Percentiles rank a stretch among this genome's conserved stretches.
These are phyloP conservation scores for Rosa lucieae DNA, from an alignment of 306 rosid species.

Conservation along the genomic window DNA sequence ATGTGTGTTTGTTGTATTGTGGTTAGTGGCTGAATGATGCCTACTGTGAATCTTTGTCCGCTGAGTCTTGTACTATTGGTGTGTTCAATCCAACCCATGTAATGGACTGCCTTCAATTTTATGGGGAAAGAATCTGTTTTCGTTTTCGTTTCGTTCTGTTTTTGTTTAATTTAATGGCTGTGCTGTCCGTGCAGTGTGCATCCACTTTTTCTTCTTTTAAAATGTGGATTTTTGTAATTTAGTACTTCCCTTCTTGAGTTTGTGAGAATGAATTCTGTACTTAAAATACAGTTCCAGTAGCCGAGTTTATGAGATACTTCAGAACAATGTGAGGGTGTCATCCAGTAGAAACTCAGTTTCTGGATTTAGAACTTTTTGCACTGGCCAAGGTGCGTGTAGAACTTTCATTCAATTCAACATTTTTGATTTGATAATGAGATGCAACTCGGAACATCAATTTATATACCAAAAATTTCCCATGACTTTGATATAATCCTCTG, in stretches of 20 bases:
- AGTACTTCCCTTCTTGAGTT: background rate
- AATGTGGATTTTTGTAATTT: background rate
- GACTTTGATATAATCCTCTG: background rate
- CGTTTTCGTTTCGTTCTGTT: background rate
- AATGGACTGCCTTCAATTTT: background rate
- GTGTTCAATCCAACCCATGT: background rate
- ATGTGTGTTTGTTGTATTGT: background rate
- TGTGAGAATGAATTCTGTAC: constrained; percentile 29
- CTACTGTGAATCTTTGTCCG: background rate
- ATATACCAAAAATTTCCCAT: background rate
- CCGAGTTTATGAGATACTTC: constrained; percentile 43
- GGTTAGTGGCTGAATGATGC: background rate
- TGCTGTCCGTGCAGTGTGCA: background rate
- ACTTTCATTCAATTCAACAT: constrained; percentile 8
- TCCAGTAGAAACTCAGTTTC: constrained; percentile 45
- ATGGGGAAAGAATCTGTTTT: background rate
- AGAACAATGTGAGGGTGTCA: constrained; percentile 42
- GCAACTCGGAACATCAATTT: background rate
- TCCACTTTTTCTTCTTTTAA: background rate
- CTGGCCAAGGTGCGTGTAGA: constrained; percentile 56
- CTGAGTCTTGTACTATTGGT: background rate
- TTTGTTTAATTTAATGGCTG: background rate
- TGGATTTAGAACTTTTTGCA: constrained; percentile 59
- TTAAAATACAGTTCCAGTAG: constrained; percentile 37
- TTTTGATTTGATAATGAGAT: constrained; percentile 11